phyloP scores from a whole-genome alignment of 768 basidiomycete genomes.

The Phylloporus sp. region DNA sequence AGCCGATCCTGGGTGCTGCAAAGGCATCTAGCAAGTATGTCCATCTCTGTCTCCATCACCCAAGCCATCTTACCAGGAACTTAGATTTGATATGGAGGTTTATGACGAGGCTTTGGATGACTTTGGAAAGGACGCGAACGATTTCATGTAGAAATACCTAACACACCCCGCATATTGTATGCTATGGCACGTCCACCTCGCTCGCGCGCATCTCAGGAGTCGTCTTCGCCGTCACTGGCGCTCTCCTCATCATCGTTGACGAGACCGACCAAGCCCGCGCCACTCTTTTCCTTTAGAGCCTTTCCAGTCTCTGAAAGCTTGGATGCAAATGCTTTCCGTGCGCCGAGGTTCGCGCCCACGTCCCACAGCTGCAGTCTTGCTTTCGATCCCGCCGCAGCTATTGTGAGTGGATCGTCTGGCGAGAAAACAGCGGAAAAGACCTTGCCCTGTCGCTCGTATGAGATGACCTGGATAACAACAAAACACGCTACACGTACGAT shows the following conservation, averaged over 20 bases:
- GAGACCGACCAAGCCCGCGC: slow-evolving; percentile 68
- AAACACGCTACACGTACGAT: slow-evolving; percentile 54
- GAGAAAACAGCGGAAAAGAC: slow-evolving; percentile 91
- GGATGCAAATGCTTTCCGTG: slow-evolving; percentile 74
- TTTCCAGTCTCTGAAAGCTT: slow-evolving; percentile 75
- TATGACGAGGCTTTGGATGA: slow-evolving; percentile 94
- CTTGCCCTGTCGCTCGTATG: slow-evolving; percentile 65
- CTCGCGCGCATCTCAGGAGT: slow-evolving; percentile 9
- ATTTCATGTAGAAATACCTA: slow-evolving; percentile 78
- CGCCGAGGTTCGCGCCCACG: slow-evolving; percentile 77
- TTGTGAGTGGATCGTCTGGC: slow-evolving; percentile 89
- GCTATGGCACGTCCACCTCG: slow-evolving; percentile 13
- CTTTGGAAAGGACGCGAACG: slow-evolving; percentile 67
- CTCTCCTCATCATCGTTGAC: slow-evolving; percentile 68
- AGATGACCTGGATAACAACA: background rate
- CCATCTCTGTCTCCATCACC: background rate
- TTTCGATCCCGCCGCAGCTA: slow-evolving; percentile 93
- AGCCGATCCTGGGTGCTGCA: slow-evolving; percentile 71
- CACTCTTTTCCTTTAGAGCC: slow-evolving; percentile 58
- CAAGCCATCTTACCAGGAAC: slow-evolving; percentile 8
- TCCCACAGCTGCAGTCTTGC: slow-evolving; percentile 97
- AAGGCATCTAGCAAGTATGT: slow-evolving; percentile 65
- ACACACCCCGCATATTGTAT: slow-evolving; percentile 8
- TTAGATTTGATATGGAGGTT: slow-evolving; percentile 68
- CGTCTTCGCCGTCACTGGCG: slow-evolving; percentile 53